Conservation (phyloP, 768 basidiomycete species). For the Russula ochroleuca region DNA sequence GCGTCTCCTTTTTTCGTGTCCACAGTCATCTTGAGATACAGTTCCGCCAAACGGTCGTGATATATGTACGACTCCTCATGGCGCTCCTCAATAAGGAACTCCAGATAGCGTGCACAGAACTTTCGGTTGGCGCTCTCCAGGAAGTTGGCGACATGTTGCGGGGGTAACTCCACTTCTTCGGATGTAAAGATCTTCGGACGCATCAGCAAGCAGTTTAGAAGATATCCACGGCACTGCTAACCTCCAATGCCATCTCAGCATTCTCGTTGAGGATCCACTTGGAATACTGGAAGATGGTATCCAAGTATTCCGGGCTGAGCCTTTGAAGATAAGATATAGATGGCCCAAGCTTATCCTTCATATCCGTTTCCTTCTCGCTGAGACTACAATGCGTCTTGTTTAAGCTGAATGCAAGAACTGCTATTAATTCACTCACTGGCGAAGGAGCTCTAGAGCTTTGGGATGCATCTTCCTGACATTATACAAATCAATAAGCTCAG, state of each 20-base stretch:
- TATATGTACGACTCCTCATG: conserved; percentile 62
- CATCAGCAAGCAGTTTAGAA: not conserved
- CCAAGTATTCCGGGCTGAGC: conserved; percentile 74
- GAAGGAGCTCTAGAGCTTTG: conserved; percentile 79
- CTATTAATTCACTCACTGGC: conserved; percentile 56
- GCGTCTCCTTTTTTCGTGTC: conserved; percentile 57
- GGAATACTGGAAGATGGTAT: conserved; percentile 76
- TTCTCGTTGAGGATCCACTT: conserved; percentile 83
- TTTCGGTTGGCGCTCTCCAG: conserved; percentile 65
- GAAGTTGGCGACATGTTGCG: conserved; percentile 67
- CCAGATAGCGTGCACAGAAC: conserved; percentile 77
- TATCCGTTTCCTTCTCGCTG: conserved; percentile 70
- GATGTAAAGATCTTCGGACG: conserved; percentile 81
- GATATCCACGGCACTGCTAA: conserved; percentile 29
- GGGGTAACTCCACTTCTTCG: conserved; percentile 89
- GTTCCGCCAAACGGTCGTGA: conserved; percentile 85
- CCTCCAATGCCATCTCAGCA: conserved; percentile 72
- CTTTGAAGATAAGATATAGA: conserved; percentile 90
- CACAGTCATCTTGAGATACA: conserved; percentile 72
- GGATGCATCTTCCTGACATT: conserved; percentile 94
- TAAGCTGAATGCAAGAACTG: not conserved
- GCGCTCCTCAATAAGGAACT: conserved; percentile 74
- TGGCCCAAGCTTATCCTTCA: conserved; percentile 73
- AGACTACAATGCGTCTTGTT: conserved; percentile 45
- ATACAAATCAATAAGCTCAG: conserved; percentile 87